Evolutionary conservation across 78 protist species (phyloP), one percentile per base, ranked within the genome.

Genomic region (Dictyostelium intermedium): DNA sequence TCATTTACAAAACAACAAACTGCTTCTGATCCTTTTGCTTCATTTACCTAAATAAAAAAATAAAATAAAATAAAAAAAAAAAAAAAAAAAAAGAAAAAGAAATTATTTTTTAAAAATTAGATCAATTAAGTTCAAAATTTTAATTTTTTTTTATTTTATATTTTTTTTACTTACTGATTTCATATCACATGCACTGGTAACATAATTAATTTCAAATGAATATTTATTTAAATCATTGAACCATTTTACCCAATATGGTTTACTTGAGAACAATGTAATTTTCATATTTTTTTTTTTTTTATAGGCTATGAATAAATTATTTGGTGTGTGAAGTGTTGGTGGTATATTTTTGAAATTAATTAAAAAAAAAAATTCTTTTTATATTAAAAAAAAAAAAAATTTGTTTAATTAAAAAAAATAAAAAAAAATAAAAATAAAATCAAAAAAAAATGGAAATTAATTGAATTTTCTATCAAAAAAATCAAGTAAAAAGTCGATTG

Each of bases 1-100:
- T 97, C 98, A 87, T 96, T 96, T 25, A 97, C 98, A 70, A 97
- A 97, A 30, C 86, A 61, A 84, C 97, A 91, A 30, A 97, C 95
- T 43, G 92, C 97, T 23, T 82, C 85, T 14, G 39, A 69, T 37
- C 97, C 97, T 61, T 85, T 79, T 1, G 97, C 91, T 2, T 80
- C 16, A 18, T 30, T 30, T 23, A 84, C 96, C 92, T 85, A n/a
- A 14, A 10, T 2, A 5, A 16, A 45, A 20, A 37, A 73, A 43
- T 20, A 25, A 69, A 35, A 9, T 37, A 25, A 45, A 16, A 78
- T n/a, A 35, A 25, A 43, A 11, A 41, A 5, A 41, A 39, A 66
- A 20, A 83, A 23, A 60, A 9, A 20, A 14, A 73, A 34, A 79
- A 41, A 66, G 0, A 41, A 16, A 41, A 25, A 83, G 2, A 66